Base-by-base conservation (phyloP, 257 asterid species). In the Solanum arcanum region DNA sequence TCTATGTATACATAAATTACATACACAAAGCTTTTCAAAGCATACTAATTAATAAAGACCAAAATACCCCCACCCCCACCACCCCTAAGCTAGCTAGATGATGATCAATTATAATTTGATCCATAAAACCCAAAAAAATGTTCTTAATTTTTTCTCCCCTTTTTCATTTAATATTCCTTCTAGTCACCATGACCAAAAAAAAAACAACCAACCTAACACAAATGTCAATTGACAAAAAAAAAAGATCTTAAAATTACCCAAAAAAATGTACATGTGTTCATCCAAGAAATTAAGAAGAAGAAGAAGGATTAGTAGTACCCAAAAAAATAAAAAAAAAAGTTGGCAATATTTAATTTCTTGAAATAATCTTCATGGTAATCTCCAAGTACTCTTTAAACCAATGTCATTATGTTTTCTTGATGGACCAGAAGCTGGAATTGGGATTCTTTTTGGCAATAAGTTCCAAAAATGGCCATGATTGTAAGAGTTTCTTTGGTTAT, bases 401-500 rank as follows among this genome's bases (percentile, higher is more conserved):
- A 94, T 93, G 69, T 91, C 93, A 42, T 94, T 93, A 92, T 94
- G 98, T 72, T 93, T 94, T 88, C 96, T 91, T 4, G 97, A 94
- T 0, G 98, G 98, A 41, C 91, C 97, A 0, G 98, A 94, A 29
- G 92, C 90, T 0, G 98, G 98, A 29, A 94, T 88, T 8, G 91
- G 93, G 87, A 91, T 86, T 85, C 98, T 91, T 41, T 93, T 94
- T 33, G 97, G 96, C 92, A 93, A 86, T 88, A 89, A 89, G 86
- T 93, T 93, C 88, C 90, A 52, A 91, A 93, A 94, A 59, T 93
- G 92, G 25, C 91, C 91, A 1, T 72, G 23, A 29, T 83, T 23
- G 84, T 41, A 64, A 84, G 89, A 56, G 89, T n/a, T 11, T 76
- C 85, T 62, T 92, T 90, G 41, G 87, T 85, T 87, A 90, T 52